Conservation (phyloP, 495 filamentous ascomycete genomes). For the Hypoxylon intermedium region DNA sequence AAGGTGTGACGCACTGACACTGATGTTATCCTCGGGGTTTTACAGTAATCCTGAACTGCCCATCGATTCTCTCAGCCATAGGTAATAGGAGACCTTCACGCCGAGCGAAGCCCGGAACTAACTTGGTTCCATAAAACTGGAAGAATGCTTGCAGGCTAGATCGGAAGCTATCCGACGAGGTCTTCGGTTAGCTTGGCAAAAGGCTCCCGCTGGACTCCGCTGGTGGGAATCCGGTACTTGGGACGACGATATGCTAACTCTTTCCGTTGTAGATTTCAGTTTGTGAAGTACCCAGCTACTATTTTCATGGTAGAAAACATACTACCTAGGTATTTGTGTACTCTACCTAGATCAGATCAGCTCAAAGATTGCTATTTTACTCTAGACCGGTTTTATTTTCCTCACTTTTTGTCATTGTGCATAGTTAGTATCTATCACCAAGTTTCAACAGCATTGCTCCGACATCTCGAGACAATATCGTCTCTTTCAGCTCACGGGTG, state of each 20-base stretch:
- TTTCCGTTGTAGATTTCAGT: background rate
- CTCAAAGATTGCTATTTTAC: no score
- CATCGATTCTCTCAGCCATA: background rate
- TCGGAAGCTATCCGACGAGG: slow-evolving; percentile 23
- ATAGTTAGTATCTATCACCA: background rate
- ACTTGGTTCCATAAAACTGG: slow-evolving; percentile 22
- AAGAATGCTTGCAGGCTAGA: slow-evolving; percentile 1
- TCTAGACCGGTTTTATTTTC: no score
- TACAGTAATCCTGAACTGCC: slow-evolving; percentile 12
- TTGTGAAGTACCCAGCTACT: no score
- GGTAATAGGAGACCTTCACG: slow-evolving; percentile 4
- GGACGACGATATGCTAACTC: background rate
- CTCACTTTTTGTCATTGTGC: no score
- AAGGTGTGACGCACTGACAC: slow-evolving; percentile 8
- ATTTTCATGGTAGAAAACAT: no score
- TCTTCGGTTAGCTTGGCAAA: slow-evolving; percentile 22
- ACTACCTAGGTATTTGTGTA: no score
- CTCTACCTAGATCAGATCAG: no score
- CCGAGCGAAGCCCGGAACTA: slow-evolving; percentile 17
- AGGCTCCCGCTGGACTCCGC: slow-evolving; percentile 17
- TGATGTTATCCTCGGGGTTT: slow-evolving; percentile 12
- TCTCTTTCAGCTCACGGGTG: background rate
- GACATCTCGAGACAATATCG: background rate
- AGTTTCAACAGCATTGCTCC: background rate
- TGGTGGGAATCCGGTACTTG: slow-evolving; percentile 8